phyloP scores from a whole-genome alignment of 225 moss, liverwort and hornwort genomes.

The Marchantia paleacea region DNA sequence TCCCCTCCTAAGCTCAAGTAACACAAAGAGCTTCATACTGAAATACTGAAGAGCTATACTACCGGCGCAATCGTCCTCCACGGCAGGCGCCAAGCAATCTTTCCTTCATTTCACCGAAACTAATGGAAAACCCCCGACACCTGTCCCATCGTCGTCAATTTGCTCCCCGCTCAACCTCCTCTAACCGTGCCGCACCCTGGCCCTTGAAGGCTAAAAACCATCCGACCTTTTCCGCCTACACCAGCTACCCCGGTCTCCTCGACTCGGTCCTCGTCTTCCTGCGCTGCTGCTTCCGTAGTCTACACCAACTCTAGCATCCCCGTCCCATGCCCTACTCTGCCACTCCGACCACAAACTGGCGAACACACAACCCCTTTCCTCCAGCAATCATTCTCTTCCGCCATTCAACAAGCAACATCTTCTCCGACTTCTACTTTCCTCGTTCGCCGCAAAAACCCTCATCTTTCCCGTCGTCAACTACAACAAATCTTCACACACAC shows the following conservation, averaged over 20 bases:
- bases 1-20: neutral
- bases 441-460: slow-evolving; percentile 12
- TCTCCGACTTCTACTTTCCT: neutral
- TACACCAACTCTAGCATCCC: neutral
- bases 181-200: neutral
- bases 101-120: neutral
- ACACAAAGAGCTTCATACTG: neutral
- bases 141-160: neutral
- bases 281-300: neutral
- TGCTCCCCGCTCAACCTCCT: neutral
- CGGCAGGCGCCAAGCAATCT: neutral
- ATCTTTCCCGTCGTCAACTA: neutral
- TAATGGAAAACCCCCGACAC: neutral
- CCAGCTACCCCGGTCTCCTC: neutral
- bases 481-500: neutral
- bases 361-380: neutral
- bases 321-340: neutral
- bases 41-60: neutral
- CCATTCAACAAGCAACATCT: neutral
- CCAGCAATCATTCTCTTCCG: neutral
- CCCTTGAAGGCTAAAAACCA: neutral
- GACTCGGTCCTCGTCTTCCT: neutral
- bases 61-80: neutral
- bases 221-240: neutral
- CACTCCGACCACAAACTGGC: neutral